Evolutionary conservation across 331 rosid species (phyloP), one percentile per base, ranked within the genome.

Genomic region (Cydonia oblonga): DNA sequence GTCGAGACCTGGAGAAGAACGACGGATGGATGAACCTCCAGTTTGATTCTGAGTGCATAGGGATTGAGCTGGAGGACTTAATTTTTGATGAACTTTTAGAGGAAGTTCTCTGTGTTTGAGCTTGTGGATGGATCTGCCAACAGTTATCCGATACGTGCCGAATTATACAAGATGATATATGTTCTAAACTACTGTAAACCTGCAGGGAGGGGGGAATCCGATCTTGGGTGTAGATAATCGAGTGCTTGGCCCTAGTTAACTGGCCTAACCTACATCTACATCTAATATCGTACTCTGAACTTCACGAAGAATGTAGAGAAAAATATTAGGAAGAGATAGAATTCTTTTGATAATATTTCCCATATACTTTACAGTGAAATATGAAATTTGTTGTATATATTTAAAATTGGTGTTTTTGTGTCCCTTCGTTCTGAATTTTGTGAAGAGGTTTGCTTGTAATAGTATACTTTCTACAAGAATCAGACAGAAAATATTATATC

Each of bases 1-100:
- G 82, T 28, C 70, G 42, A 61, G 97, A 92, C 76, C 65, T 92
- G 53, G 87, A 84, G 24, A 89, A 73, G 78, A 62, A 56, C 57
- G 88, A 88, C 79, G 90, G 95, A 16, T 90, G 96, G 96, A 86
- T 88, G 96, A 85, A 92, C 78, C 92, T 92, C 4, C 96, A 88
- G 33, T 92, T 88, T 84, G 92, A 92, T 52, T 79, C 86, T 16
- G 97, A 88, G 73, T 86, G 92, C 69, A 89, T 86, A 70, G 97
- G 87, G 56, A 83, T 88, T 81, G 95, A 85, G 83, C 46, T 90
- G 13, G 95, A 92, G 74, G 92, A 92, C 76, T 46, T 86, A 76
- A 88, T 90, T 85, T 85, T 92, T 73, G 76, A 90, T 66, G 90
- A 88, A 64, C 87, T 92, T 33, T 69, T 89, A 78, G 92, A 90